Conservation (phyloP, 345 rosid species). For the Aegle marmelos region DNA sequence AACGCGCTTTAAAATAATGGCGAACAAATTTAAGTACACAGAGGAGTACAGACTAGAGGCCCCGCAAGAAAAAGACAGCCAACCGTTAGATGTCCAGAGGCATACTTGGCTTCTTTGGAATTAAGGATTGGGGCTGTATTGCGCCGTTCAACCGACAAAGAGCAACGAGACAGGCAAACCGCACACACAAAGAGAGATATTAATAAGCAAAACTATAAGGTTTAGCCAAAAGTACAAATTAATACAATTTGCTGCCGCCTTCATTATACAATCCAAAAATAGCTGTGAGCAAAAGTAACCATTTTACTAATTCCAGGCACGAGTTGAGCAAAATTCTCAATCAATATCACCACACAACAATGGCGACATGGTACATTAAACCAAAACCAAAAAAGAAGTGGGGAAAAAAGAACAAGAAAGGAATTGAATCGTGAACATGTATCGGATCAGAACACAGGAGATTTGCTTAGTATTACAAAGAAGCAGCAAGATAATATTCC, state of each 20-base stretch:
- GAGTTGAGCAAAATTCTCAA: slow-evolving; percentile 22
- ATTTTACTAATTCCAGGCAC: slow-evolving; percentile 14
- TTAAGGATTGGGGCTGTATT: no score
- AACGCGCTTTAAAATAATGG: not conserved
- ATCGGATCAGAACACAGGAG: slow-evolving; percentile 23
- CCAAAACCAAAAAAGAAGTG: not conserved
- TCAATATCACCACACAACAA: slow-evolving; percentile 13
- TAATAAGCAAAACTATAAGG: not conserved
- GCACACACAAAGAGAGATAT: not conserved
- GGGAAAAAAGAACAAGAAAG: not conserved
- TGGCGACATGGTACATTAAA: slow-evolving; percentile 8
- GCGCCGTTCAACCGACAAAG: not conserved
- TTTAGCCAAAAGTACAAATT: not conserved
- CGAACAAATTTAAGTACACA: not conserved
- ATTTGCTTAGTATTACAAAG: not conserved
- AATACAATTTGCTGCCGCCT: slow-evolving; percentile 2
- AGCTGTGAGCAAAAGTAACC: not conserved
- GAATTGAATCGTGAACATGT: slow-evolving; percentile 18
- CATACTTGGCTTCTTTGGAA: no score
- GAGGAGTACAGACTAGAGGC: no score
- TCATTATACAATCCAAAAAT: not conserved
- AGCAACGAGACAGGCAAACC: not conserved
- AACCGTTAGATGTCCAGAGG: no score
- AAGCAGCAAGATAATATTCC: slow-evolving; percentile 16
- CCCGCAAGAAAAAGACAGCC: no score